Evolutionary conservation across 306 rosid species (phyloP), one percentile per base, ranked within the genome.

Genomic region (Lagenaria siceraria): DNA sequence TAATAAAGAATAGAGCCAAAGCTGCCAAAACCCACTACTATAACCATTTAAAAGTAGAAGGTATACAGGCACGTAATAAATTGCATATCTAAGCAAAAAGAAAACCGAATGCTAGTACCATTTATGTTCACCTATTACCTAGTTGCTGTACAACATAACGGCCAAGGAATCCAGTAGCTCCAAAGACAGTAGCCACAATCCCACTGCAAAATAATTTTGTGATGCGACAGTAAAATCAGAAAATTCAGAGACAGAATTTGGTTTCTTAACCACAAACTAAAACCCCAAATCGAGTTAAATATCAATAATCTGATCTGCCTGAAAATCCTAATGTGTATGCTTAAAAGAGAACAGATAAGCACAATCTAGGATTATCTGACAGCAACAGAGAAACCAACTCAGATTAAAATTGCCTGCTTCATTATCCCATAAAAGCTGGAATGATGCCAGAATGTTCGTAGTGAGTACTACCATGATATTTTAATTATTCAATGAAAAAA

Each of bases 131-230:
- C 59, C 36, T 22, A 84, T 83, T 83, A 96, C 99, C 99, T 70
- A 96, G 93, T 84, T 92, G 97, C 70, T 96, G 99, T 36, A 96
- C 99, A 81, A 92, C 88, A 92, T 96, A 92, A 49, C 99, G 99
- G 73, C 99, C 99, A 77, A 96, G 91, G 87, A 96, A 96, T 56
- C 99, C 99, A 40, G 99, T 96, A 0, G 99, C 94, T 79, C 99
- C 99, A 78, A 96, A 96, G 65, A 96, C 99, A 53, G 99, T 87
- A 59, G 97, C 99, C 51, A 96, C 78, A 71, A 96, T 85, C 59
- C 99, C 99, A 85, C 98, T 96, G 93, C 86, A 83, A 82, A 75
- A 73, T 18, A 76, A 10, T 31, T 51, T 53, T 29, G 43, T 11
- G 22, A 55, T 21, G 24, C 53, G 21, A 33, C 17, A 33, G 52